A percentile compares a stretch with the other conserved stretches of the same genome.
Evolutionary conservation across 2,329 filamentous ascomycete genomes (phyloP).

Genomic region (Ophidiomyces ophidiicola): DNA sequence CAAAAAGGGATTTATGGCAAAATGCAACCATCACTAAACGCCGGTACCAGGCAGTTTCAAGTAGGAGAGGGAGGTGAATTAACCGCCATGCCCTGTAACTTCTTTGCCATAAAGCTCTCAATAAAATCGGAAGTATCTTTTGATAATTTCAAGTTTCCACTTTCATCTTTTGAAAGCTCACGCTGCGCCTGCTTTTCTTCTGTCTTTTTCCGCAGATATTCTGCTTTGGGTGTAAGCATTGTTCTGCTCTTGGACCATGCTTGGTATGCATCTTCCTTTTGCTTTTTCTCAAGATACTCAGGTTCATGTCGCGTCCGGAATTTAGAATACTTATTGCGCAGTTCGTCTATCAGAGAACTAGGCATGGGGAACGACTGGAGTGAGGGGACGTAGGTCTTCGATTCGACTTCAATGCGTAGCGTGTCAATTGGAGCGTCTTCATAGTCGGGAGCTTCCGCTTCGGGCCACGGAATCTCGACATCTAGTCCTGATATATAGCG

Average conservation of each 20-base stretch:
- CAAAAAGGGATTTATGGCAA: no score
- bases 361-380: slow-evolving; percentile 70
- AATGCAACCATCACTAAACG: slow-evolving; percentile 3
- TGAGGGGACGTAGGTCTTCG: slow-evolving; percentile 63
- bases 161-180: slow-evolving; percentile 26
- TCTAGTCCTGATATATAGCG: slow-evolving; percentile 57
- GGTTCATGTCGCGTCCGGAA: slow-evolving; percentile 71
- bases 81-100: slow-evolving; percentile 15
- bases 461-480: slow-evolving; percentile 65
- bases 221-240: slow-evolving; percentile 39
- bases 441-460: slow-evolving; percentile 38
- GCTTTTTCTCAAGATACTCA: slow-evolving; percentile 56
- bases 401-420: slow-evolving; percentile 60
- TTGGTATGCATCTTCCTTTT: slow-evolving; percentile 44
- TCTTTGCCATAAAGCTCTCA: slow-evolving; percentile 24
- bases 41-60: background rate
- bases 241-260: slow-evolving; percentile 34
- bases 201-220: slow-evolving; percentile 28
- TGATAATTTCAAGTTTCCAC: slow-evolving; percentile 28
- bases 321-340: slow-evolving; percentile 68
- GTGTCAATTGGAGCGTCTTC: slow-evolving; percentile 57
- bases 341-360: slow-evolving; percentile 63
- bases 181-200: slow-evolving; percentile 28
- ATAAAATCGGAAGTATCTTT: slow-evolving; percentile 27
- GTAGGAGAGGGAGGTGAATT: slow-evolving; percentile 7